Evolutionary conservation across 257 asterid species (phyloP), one percentile per base, ranked within the genome.

Genomic region (Jacaranda mimosifolia): DNA sequence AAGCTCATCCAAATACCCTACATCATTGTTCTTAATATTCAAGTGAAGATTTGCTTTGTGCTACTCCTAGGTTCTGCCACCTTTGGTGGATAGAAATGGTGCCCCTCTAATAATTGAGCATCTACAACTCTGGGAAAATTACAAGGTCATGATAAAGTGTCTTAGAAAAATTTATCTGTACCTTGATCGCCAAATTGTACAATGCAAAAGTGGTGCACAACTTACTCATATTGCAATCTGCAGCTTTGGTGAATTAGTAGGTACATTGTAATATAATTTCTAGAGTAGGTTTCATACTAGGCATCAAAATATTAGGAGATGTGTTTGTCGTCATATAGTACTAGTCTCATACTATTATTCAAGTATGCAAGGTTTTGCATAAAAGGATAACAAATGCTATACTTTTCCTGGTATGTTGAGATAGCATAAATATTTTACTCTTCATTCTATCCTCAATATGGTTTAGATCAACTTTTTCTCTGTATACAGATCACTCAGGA

Each of bases 71-170:
- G 73, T 68, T 68, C 13, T 46, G 12, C 73, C 73, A 46, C 21
- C 59, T 46, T 3, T 68, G 59, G 3, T 48, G 8, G 45, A 68
- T 68, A 68, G 46, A 68, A 15, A 26, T 48, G 73, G 60, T 48
- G 45, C 1, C 59, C 59, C 58, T 68, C 59, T 68, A 38, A 58
- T 68, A 26, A 68, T 17, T 9, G 60, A 68, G 59, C 7, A 19
- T 68, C 59, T 68, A 26, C 59, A 53, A 19, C 73, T 46, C 73
- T 68, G 73, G 73, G 48, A 8, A 15, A 68, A 68, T 68, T 68
- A 68, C 73, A 68, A 21, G 59, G 13, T 14, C 21, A 68, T 46
- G 73, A 0, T 55, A 48, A 46, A 21, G 26, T 68, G 73, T 48
- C 59, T 68, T 38, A 6, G 19, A 26, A 14, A 43, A 43, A 19